phyloP scores from a whole-genome alignment of 2,329 filamentous ascomycete species.

The Westerdykella sp. region DNA sequence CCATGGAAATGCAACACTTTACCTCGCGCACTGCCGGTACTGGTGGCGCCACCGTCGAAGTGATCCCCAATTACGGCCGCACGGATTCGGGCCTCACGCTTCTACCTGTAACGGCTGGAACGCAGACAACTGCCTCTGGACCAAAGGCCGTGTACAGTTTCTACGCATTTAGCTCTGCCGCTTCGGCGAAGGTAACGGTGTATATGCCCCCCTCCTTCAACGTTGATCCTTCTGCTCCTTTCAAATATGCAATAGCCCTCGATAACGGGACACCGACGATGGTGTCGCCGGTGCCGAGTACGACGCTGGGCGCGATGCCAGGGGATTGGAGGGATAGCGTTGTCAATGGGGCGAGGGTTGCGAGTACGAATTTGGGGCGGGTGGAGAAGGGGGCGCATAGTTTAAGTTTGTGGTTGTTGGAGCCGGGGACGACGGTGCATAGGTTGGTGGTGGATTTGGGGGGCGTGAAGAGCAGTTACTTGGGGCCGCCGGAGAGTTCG shows the following conservation, averaged over 20 bases:
- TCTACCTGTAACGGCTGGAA: conserved; percentile 9
- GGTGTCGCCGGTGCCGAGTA: conserved; percentile 23
- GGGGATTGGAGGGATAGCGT: conserved; percentile 44
- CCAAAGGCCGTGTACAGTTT: conserved; percentile 16
- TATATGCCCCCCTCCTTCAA: conserved; percentile 43
- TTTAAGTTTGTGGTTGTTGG: conserved; percentile 35
- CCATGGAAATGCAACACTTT: conserved; percentile 17
- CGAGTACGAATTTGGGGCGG: conserved; percentile 26
- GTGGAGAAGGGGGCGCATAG: conserved; percentile 26
- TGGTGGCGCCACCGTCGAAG: conserved; percentile 3
- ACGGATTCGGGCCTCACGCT: conserved; percentile 20
- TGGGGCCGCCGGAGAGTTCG: conserved; percentile 15
- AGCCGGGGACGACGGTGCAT: conserved; percentile 12
- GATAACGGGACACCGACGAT: conserved; percentile 26
- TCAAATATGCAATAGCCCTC: conserved; percentile 45
- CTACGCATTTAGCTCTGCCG: conserved; percentile 9
- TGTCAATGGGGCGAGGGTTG: conserved; percentile 43
- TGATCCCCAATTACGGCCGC: conserved; percentile 21
- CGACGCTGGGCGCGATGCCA: conserved; percentile 34
- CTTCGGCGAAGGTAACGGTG: conserved; percentile 22
- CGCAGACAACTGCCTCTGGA: conserved; percentile 10
- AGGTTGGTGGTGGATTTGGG: conserved; percentile 14
- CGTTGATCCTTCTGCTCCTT: conserved; percentile 40
- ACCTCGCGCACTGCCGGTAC: conserved; percentile 7
- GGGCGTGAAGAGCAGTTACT: conserved; percentile 19